Base-by-base conservation (phyloP, 495 filamentous ascomycete species). In the Neohortaea acidophila region DNA sequence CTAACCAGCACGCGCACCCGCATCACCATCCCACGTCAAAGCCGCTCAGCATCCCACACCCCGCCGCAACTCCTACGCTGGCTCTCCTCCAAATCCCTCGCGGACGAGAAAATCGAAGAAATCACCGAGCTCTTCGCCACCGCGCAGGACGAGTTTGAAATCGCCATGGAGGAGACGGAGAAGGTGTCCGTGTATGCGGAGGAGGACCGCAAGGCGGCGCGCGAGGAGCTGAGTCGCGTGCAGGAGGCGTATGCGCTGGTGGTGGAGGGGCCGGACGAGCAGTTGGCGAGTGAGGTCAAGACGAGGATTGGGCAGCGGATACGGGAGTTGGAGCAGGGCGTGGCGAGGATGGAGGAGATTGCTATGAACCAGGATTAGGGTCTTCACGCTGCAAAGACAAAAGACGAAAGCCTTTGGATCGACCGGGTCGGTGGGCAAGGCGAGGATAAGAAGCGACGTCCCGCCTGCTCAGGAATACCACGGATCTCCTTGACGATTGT, bases 61-160 rank as follows among this genome's bases (percentile, higher is more conserved):
- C 25, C 47, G 8, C 31, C 26, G 22, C 12, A 39, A 7, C 14
- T 19, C 2, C 12, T 43, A 4, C 20, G 40, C 17, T 48, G 43
- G 13, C 33, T 34, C 11, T 55, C 51, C 48, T 34, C 38, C 44
- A 53, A 56, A 43, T 43, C 45, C 19, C 22, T 51, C 3, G 59
- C 56, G n/a, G 63, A 66, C 37, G 53, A 56, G 24, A 50, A 56
- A 11, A 54, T 67, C 32, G 62, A 65, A 21, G 57, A 62, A 26
- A 58, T 67, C 28, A 55, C 56, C 45, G 64, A 67, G 28, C 56
- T 61, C 47, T 62, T 51, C 47, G 60, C 57, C 34, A 68, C 63
- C 2, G 66, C 65, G 0, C 56, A 58, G 43, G 66, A 69, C 47
- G 67, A 68, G 53, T 73, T 73, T 54, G 67, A 73, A 32, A 69